Base-by-base conservation (phyloP, 1,284 basidiomycete genomes). In the Papiliotrema fonsecae region DNA sequence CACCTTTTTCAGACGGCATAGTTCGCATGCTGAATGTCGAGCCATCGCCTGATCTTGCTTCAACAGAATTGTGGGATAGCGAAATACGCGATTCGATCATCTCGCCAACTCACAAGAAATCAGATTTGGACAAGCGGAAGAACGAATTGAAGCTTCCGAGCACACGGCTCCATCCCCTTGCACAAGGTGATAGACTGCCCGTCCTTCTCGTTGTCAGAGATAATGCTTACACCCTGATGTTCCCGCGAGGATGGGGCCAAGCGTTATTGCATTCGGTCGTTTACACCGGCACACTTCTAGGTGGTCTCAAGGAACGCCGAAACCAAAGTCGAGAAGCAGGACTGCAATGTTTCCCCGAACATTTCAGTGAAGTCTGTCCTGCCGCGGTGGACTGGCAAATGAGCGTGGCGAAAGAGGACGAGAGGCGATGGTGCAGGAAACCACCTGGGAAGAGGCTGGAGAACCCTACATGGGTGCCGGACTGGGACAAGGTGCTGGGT, bases 171-270 rank as follows among this genome's bases (percentile, higher is more conserved):
- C 74, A 76, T 13, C 77, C 87, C 0, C 73, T 79, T 6, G 79
- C 79, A 2, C 78, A 86, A 57, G 92, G 96, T 64, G 82, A 88
- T 66, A 82, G 84, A 13, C 75, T 96, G 6, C 88, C 92, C 0
- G 70, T 91, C 39, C 72, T 96, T 28, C 77, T 96, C 31, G 79
- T 93, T 10, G 30, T 54, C 1, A 49, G 78, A 0, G 75, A 88
- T 28, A 82, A 91, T 59, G 89, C 90, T 30, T 94, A 86, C 84
- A 88, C 83, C 2, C 74, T 97, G 5, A 75, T 93, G 24, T 70
- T 93, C 27, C 91, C 92, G 1, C 77, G 81, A 1, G 88, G 88
- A 9, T 97, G 90, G 90, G 78, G 81, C 1, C 91, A 90, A 84
- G 77, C 89, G 1, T 88, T 96, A 71, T 82, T 88, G 54, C 79